Conservation (phyloP, 1,139 yeast genomes). For the Candida frijolesensis region DNA sequence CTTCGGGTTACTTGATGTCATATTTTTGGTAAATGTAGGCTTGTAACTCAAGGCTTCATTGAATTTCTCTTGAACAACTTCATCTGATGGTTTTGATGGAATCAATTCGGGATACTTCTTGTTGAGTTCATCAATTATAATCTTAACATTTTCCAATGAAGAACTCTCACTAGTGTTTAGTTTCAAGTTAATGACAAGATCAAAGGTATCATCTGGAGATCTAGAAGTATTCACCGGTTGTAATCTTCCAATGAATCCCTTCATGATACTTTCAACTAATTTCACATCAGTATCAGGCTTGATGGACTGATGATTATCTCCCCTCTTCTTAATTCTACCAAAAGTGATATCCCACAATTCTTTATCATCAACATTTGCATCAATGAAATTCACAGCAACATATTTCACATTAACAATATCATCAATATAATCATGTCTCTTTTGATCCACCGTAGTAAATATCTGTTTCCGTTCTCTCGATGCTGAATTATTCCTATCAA, state of each 20-base stretch:
- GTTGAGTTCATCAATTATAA: conserved; percentile 41
- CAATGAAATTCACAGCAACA: conserved; percentile 71
- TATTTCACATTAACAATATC: conserved; percentile 41
- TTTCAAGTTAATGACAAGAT: conserved; percentile 59
- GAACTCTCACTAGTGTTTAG: conserved; percentile 40
- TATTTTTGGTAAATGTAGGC: conserved; percentile 50
- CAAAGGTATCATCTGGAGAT: conserved; percentile 71
- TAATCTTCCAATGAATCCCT: conserved; percentile 70
- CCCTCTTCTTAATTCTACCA: conserved; percentile 65
- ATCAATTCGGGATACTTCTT: conserved; percentile 51
- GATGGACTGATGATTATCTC: conserved; percentile 90
- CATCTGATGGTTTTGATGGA: conserved; percentile 39
- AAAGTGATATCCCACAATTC: conserved; percentile 55
- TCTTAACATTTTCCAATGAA: conserved; percentile 54
- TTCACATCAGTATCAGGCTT: conserved; percentile 48
- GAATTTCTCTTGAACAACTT: conserved; percentile 45
- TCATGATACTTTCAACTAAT: conserved; percentile 61
- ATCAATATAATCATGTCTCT: conserved; percentile 39
- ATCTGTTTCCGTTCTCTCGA: conserved; percentile 68
- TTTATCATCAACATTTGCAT: conserved; percentile 20
- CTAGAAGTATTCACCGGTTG: conserved; percentile 52
- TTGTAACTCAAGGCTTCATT: conserved; percentile 50
- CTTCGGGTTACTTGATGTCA: conserved; percentile 10
- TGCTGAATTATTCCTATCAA: conserved; percentile 85
- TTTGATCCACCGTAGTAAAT: conserved; percentile 52